Evolutionary conservation across 78 protist species (phyloP).

Genomic region (Capsaspora owczarzaki): DNA sequence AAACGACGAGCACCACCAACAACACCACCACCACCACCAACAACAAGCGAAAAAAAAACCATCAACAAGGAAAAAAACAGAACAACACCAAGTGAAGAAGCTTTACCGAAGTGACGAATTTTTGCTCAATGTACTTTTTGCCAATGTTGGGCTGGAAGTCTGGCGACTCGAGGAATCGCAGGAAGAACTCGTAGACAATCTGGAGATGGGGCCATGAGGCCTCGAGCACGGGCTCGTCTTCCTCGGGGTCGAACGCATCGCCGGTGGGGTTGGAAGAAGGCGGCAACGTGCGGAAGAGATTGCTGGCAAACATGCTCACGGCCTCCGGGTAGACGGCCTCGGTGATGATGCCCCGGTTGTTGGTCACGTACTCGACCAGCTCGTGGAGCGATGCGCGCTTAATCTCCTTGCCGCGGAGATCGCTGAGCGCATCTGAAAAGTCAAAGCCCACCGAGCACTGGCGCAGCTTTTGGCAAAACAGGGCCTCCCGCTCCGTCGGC

Average conservation of each 20-base stretch:
- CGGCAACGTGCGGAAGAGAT: constrained; percentile 80
- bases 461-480: constrained; percentile 58
- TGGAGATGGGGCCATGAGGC: constrained; percentile 87
- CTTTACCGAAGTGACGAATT: constrained; percentile 31
- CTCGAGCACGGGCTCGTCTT: constrained; percentile 82
- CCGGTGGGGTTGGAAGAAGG: constrained; percentile 57
- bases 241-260: constrained; percentile 68
- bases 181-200: constrained; percentile 73
- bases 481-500: constrained; percentile 52
- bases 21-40: not conserved
- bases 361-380: constrained; percentile 66
- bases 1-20: not conserved
- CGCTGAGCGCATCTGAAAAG: constrained; percentile 54
- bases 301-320: constrained; percentile 65
- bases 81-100: not conserved
- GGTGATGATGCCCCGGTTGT: constrained; percentile 38
- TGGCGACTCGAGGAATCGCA: constrained; percentile 78
- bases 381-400: constrained; percentile 74
- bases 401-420: constrained; percentile 46
- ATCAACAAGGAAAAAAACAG: not conserved
- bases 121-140: constrained; percentile 56
- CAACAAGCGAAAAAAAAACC: not conserved
- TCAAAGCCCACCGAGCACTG: constrained; percentile 72
- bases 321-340: constrained; percentile 61
- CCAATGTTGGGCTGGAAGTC: constrained; percentile 72